These are phyloP conservation scores for Trichoderma citrinoviride DNA, from an alignment of 2,329 filamentous ascomycete genomes.

Conservation along the genomic window DNA sequence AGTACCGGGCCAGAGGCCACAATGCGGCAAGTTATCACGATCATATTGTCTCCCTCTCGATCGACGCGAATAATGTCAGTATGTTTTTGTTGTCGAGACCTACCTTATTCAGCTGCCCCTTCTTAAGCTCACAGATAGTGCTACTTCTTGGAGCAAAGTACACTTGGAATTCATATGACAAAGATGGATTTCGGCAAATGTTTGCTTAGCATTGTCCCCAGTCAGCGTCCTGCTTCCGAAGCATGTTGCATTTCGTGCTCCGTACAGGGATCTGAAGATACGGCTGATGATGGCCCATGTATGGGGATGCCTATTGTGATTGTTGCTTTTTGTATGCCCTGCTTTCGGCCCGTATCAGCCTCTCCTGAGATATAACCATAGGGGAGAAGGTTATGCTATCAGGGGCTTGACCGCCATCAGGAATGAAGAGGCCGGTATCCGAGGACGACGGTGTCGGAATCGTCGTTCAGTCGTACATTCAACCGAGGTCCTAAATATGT, in stretches of 20 bases:
- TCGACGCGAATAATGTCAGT: not conserved
- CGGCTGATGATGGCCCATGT: not conserved
- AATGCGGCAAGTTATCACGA: not conserved
- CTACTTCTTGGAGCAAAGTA: not conserved
- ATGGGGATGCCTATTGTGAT: not conserved
- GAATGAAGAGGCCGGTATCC: too few species aligned
- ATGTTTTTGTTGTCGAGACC: not conserved
- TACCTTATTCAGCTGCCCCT: not conserved
- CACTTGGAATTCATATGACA: not conserved
- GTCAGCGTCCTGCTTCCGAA: not conserved
- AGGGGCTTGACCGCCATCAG: too few species aligned
- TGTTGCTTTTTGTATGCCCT: not conserved
- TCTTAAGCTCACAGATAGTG: not conserved
- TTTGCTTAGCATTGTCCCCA: not conserved
- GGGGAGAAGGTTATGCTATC: not conserved
- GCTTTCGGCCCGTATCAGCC: not conserved
- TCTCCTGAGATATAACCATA: not conserved
- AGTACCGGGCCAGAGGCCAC: too few species aligned
- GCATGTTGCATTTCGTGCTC: slow-evolving; percentile 1
- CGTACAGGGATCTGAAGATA: not conserved
- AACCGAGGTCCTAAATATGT: too few species aligned
- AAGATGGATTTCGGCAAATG: not conserved
- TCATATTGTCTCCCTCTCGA: not conserved
- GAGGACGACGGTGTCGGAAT: too few species aligned
- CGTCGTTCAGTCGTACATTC: too few species aligned